Evolutionary conservation across 208 protist genomes (phyloP).

Genomic region (Trypanosomatidae sp.): DNA sequence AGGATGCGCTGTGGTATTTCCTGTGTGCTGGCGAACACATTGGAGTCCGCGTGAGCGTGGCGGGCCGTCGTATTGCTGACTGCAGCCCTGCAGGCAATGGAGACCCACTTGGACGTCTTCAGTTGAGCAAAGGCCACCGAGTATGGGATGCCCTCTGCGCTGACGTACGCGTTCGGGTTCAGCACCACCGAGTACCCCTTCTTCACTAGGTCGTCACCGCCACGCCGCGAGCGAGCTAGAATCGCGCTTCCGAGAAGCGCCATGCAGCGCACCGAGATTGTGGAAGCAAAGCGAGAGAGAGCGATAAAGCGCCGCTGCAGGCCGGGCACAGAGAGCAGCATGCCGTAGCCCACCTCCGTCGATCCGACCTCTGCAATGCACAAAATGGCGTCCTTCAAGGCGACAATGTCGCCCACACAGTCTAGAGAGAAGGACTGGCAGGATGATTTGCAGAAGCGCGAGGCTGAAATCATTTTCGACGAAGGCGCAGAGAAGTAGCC

Average conservation of each 20-base stretch:
- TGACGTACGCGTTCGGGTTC: slow-evolving; percentile 85
- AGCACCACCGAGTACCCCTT: slow-evolving; percentile 52
- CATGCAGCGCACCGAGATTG: slow-evolving; percentile 64
- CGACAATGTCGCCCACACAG: slow-evolving; percentile 57
- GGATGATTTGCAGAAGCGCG: slow-evolving; percentile 63
- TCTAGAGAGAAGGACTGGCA: slow-evolving; percentile 58
- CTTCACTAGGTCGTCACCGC: slow-evolving; percentile 37
- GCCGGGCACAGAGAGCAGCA: slow-evolving; percentile 49
- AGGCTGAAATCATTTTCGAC: slow-evolving; percentile 61
- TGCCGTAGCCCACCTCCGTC: slow-evolving; percentile 70
- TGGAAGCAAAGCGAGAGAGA: slow-evolving; percentile 68
- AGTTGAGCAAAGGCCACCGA: slow-evolving; percentile 77
- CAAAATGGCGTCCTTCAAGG: slow-evolving; percentile 78
- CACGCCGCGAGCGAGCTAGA: slow-evolving; percentile 53
- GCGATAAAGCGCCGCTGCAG: slow-evolving; percentile 64
- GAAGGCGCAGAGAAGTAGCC: slow-evolving; percentile 33
- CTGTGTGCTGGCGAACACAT: slow-evolving; percentile 7
- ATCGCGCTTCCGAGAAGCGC: slow-evolving; percentile 53
- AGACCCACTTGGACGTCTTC: slow-evolving; percentile 55
- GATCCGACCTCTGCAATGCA: slow-evolving; percentile 71
- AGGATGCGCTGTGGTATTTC: slow-evolving; percentile 48
- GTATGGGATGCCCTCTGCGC: slow-evolving; percentile 82
- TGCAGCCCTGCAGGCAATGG: slow-evolving; percentile 42
- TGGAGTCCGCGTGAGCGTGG: slow-evolving; percentile 50
- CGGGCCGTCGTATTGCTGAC: slow-evolving; percentile 38